These are phyloP conservation scores for Dissophora ornata DNA, from an alignment of 192 early-diverging fungal genomes.

Conservation along the genomic window DNA sequence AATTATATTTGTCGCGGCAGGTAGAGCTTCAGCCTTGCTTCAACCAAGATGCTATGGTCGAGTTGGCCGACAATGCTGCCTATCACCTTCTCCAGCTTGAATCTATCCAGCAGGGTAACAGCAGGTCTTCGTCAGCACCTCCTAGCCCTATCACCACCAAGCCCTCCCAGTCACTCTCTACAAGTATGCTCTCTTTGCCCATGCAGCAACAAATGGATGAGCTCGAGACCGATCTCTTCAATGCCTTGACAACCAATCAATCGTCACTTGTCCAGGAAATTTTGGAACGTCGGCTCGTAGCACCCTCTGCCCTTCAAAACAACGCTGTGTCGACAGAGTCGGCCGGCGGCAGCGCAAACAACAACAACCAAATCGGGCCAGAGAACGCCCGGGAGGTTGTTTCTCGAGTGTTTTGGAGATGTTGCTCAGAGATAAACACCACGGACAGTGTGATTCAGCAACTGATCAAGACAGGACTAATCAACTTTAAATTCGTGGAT, in stretches of 20 bases:
- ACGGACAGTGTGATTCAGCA: constrained; percentile 65
- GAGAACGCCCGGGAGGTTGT: constrained; percentile 69
- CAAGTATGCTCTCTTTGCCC: constrained; percentile 39
- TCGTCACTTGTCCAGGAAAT: constrained; percentile 62
- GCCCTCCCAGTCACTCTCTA: constrained; percentile 14
- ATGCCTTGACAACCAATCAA: constrained; percentile 60
- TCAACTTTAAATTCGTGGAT: constrained; percentile 87
- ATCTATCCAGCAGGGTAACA: constrained; percentile 65
- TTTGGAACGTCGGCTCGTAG: constrained; percentile 58
- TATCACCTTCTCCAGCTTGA: constrained; percentile 83
- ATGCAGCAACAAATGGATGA: constrained; percentile 64
- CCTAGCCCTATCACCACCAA: constrained; percentile 47
- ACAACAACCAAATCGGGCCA: constrained; percentile 42
- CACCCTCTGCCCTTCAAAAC: constrained; percentile 57
- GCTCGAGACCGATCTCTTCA: constrained; percentile 68
- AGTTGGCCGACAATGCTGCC: constrained; percentile 87
- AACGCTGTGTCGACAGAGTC: constrained; percentile 30
- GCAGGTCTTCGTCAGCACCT: constrained; percentile 33
- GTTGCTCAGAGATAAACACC: constrained; percentile 64
- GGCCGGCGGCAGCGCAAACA: constrained; percentile 21
- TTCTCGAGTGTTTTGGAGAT: constrained; percentile 80
- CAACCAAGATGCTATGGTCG: constrained; percentile 91
- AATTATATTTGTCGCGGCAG: constrained; percentile 96
- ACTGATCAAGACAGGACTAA: constrained; percentile 72
- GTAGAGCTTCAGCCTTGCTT: constrained; percentile 98